Base-by-base conservation (phyloP, 108 stramenopile species). In the Pseudonitzschia multistriata region DNA sequence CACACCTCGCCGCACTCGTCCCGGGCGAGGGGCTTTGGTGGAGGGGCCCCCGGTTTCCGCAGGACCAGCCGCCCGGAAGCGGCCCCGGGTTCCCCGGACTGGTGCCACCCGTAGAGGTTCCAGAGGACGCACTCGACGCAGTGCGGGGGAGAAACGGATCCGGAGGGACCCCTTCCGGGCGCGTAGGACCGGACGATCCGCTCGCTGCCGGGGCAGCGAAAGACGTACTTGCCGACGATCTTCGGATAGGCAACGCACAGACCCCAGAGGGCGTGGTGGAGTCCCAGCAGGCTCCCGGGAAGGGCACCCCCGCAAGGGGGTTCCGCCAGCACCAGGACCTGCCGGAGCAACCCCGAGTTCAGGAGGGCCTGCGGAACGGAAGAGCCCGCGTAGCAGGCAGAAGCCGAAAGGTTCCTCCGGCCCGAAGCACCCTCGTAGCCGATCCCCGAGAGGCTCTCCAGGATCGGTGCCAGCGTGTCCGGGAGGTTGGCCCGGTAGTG, bases 1-100 rank as follows among this genome's bases (percentile, higher is more conserved):
- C 75, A 70, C 24, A 76, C 68, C 65, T 78, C 71, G 33, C 39
- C 4, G 39, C 77, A 78, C 67, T 78, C 77, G 34, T 72, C 77
- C 48, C 24, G 40, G 11, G 76, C 66, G 42, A 77, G 47, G 3
- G 24, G 24, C 29, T 40, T 47, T 24, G 63, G 40, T 14, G 33
- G 63, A 11, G 54, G 29, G 14, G 0, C 27, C 39, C 45, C 56
- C 25, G 35, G 59, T 31, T 42, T 72, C 36, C 71, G 71, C 77
- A 70, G 62, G 5, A 67, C 13, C 42, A 13, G 42, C 42, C 11
- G 8, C 62, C 66, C 37, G 37, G 8, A 5, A 8, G 8, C 37
- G 37, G 8, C 52, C 14, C 29, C 15, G 62, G 49, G 37, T 60
- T 53, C 59, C 24, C 40, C 5, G 34, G 36, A 62, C 29, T 71